These are phyloP conservation scores for Ustilago lituana DNA, from an alignment of 1,284 basidiomycete genomes.

Conservation along the genomic window DNA sequence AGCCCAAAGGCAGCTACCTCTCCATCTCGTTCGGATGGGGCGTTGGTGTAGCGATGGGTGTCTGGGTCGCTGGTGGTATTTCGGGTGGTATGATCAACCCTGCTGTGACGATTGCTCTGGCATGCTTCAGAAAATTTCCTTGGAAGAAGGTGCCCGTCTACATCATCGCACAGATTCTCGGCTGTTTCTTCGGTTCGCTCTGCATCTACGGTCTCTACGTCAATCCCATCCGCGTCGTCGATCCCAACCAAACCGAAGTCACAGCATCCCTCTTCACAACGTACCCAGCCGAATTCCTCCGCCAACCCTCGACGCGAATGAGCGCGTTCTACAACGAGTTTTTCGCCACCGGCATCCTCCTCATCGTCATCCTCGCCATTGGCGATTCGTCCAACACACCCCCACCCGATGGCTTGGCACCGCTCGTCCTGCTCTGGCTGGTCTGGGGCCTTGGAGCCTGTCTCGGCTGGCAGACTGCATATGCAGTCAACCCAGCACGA, in stretches of 20 bases:
- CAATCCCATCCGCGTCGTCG: slow-evolving; percentile 73
- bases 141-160: slow-evolving; percentile 82
- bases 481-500: slow-evolving; percentile 75
- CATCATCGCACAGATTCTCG: slow-evolving; percentile 77
- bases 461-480: slow-evolving; percentile 74
- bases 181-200: slow-evolving; percentile 76
- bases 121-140: slow-evolving; percentile 78
- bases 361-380: slow-evolving; percentile 55
- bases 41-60: slow-evolving; percentile 59
- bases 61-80: slow-evolving; percentile 59
- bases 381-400: slow-evolving; percentile 69
- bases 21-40: slow-evolving; percentile 62
- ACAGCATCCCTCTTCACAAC: slow-evolving; percentile 79
- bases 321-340: slow-evolving; percentile 54
- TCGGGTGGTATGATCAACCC: slow-evolving; percentile 59
- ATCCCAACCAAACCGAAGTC: slow-evolving; percentile 52
- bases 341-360: slow-evolving; percentile 52
- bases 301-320: slow-evolving; percentile 40
- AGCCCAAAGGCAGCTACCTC: slow-evolving; percentile 50
- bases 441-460: slow-evolving; percentile 73
- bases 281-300: slow-evolving; percentile 69
- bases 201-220: slow-evolving; percentile 80
- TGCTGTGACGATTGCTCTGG: slow-evolving; percentile 74
- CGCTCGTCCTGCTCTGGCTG: slow-evolving; percentile 72
- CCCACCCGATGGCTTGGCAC: slow-evolving; percentile 72